Conservation (phyloP, 192 early-diverging fungal species). For the Umbelopsis sp. region DNA sequence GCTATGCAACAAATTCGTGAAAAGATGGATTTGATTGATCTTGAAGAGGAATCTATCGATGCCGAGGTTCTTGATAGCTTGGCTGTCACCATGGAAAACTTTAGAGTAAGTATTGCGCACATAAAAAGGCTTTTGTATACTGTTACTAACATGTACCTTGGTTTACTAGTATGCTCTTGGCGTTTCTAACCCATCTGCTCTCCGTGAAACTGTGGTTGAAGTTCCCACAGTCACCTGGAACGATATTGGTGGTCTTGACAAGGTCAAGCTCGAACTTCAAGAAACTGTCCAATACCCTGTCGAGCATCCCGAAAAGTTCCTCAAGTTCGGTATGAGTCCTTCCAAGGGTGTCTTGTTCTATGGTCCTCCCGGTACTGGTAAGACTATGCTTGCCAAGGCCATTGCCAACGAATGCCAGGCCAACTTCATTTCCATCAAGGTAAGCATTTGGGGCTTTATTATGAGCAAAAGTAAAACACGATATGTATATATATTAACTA, state of each 20-base stretch:
- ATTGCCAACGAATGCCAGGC: slow-evolving; percentile 99
- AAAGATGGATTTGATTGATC: slow-evolving; percentile 98
- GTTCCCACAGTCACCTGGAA: slow-evolving; percentile 93
- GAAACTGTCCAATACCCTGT: slow-evolving; percentile 99
- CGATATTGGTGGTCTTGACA: slow-evolving; percentile 97
- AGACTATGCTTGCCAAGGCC: slow-evolving; percentile 98
- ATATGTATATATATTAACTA: no score
- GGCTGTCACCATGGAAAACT: slow-evolving; percentile 98
- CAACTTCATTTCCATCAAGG: slow-evolving; percentile 99
- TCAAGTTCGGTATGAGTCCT: slow-evolving; percentile 98
- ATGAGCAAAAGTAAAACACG: no score
- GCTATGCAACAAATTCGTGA: slow-evolving; percentile 99
- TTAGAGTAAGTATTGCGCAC: slow-evolving; percentile 70
- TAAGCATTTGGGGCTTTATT: no score
- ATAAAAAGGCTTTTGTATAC: not conserved
- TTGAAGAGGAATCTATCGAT: slow-evolving; percentile 98
- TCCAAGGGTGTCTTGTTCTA: slow-evolving; percentile 98
- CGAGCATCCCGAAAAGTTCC: slow-evolving; percentile 98
- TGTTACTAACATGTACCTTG: not conserved
- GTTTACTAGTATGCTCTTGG: slow-evolving; percentile 78
- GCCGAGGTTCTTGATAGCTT: slow-evolving; percentile 94
- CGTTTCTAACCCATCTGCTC: slow-evolving; percentile 94
- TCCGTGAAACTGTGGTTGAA: slow-evolving; percentile 98
- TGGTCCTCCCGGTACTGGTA: slow-evolving; percentile 98
- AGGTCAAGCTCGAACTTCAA: slow-evolving; percentile 97